These are phyloP conservation scores for Diaporthe velutina DNA, from an alignment of 2,329 filamentous ascomycete genomes.

Conservation along the genomic window DNA sequence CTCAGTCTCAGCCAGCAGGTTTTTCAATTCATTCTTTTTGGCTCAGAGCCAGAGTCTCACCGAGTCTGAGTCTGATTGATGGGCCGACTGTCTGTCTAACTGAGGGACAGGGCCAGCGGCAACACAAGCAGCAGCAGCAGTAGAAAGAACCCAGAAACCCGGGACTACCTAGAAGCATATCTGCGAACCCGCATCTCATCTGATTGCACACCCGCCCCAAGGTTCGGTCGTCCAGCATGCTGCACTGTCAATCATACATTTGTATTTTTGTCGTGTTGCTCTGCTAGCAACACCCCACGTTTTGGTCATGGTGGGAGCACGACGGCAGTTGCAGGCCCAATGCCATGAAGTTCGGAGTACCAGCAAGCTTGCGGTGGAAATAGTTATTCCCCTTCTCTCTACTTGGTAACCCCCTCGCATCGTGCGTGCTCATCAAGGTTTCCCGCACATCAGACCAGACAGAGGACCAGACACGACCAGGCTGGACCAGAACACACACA, in stretches of 20 bases:
- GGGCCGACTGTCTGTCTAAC: constrained; percentile 30
- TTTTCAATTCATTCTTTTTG: not conserved
- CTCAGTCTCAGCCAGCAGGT: constrained; percentile 27
- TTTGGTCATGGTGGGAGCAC: constrained; percentile 14
- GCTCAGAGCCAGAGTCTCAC: constrained; percentile 7
- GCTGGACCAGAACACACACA: constrained; percentile 5
- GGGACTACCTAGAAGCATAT: constrained; percentile 17
- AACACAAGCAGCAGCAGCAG: not conserved
- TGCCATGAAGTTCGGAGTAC: not conserved
- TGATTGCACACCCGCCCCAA: not conserved
- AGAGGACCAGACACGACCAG: constrained; percentile 18
- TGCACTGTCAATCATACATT: constrained; percentile 33
- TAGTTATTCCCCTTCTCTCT: not conserved
- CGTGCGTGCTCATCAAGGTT: constrained; percentile 5
- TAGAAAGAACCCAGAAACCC: constrained; percentile 7
- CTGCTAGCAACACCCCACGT: constrained; percentile 21
- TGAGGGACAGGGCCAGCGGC: not conserved
- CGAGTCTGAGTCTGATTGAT: constrained; percentile 13
- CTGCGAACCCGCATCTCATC: constrained; percentile 24
- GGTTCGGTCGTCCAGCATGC: constrained; percentile 24
- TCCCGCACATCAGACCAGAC: constrained; percentile 25
- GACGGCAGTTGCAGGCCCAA: constrained; percentile 34
- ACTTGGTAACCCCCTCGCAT: not conserved
- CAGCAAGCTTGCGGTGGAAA: constrained; percentile 17
- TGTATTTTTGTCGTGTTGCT: not conserved